phyloP scores from a whole-genome alignment of 2,329 filamentous ascomycete genomes.

The Colletotrichum acutatum region DNA sequence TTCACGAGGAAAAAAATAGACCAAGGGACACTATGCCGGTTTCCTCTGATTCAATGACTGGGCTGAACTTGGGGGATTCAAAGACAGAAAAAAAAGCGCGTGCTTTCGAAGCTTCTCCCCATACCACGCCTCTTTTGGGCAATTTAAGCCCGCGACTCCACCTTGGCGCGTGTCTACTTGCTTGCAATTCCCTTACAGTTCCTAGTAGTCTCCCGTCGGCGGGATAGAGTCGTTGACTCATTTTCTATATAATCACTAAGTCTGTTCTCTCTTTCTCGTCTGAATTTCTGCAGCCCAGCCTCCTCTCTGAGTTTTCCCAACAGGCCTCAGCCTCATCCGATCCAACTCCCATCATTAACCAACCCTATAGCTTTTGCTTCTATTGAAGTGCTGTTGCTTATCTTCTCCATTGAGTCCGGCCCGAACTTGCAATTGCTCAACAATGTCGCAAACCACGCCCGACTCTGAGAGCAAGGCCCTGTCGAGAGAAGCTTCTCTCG shows the following conservation, averaged over 20 bases:
- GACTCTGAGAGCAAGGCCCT: slow-evolving; percentile 5
- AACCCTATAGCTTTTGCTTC: background rate
- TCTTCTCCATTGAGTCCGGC: background rate
- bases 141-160: background rate
- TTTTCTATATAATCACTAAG: slow-evolving; percentile 11
- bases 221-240: background rate
- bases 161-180: background rate
- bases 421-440: background rate
- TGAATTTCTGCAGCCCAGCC: background rate
- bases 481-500: slow-evolving; percentile 11
- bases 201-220: background rate
- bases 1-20: no score
- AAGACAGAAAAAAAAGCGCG: background rate
- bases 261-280: background rate
- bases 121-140: background rate
- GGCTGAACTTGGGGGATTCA: background rate
- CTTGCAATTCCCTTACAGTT: no score
- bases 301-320: background rate
- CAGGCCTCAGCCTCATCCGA: background rate
- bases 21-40: background rate
- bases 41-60: background rate
- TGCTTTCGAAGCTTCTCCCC: background rate
- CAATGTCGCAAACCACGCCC: slow-evolving; percentile 14
- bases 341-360: background rate
- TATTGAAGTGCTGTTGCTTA: background rate